Evolutionary conservation across 2,329 filamentous ascomycete genomes (phyloP), one percentile per base, ranked within the genome.

Genomic region (Paraphaeosphaeria sporulosa): DNA sequence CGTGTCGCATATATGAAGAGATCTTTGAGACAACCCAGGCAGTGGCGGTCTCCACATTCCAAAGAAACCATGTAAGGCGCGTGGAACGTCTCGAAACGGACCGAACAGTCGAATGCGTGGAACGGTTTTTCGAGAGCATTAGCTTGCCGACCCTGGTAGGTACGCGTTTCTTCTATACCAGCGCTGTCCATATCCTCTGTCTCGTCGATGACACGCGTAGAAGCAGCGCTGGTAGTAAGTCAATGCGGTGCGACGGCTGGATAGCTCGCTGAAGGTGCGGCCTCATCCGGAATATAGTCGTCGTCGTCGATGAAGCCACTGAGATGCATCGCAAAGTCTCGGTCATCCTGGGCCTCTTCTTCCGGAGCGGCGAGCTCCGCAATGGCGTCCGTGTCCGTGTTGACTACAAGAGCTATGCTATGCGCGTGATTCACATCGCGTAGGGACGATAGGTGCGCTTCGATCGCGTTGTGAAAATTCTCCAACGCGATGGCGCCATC

Each of bases 11-110:
- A 59, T 17, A 62, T 8, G 59, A 68, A 65, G 3, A 68, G 56
- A n/a, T 38, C 23, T 44, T 65, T 65, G n/a, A 66, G 30, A 47
- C 65, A 69, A 12, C 43, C 46, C 5, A 47, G 27, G 51, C 66
- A 68, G 43, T 66, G 68, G 4, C 49, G 30, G 44, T 65, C 25
- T 10, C 48, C 23, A 42, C 65, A 69, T n/a, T 30, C 7, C 15
- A 59, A 30, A 2, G 10, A 53, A 13, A 50, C 55, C 34, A 19
- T 42, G 17, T 23, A 27, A 27, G 15, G 1, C 13, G n/a, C 42
- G 25, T 43, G 21, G 32, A 48, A 62, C 0, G 21, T 19, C 2
- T 61, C 63, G 21, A 19, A 25, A 38, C 62, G 62, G 12, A 38
- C 46, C 13, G 2, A n/a, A 34, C 62, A 64, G 30, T 58, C 21